Percentiles rank a stretch among this genome's conserved stretches.
Conservation (phyloP, 495 filamentous ascomycete genomes). For the Staphylotrichum tortipilum region DNA sequence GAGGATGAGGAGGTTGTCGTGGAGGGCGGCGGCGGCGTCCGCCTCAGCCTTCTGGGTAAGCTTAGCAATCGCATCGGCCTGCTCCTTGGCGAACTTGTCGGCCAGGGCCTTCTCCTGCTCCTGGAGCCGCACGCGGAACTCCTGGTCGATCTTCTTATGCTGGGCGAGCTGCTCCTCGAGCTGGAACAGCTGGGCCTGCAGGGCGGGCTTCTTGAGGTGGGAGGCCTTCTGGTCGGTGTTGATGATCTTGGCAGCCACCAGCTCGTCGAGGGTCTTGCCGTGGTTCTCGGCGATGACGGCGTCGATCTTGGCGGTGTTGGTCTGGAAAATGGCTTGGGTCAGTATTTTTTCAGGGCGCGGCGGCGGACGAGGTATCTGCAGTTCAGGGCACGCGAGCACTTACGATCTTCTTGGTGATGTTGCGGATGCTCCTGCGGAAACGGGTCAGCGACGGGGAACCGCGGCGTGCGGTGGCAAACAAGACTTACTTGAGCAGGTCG, state of each 20-base stretch:
- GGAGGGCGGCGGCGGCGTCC: conserved; percentile 44
- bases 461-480: not conserved
- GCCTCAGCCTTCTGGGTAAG: conserved; percentile 49
- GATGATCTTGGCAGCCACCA: conserved; percentile 74
- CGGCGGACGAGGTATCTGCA: no score
- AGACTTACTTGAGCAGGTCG: conserved; percentile 74
- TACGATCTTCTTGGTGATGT: conserved; percentile 81
- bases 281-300: conserved; percentile 67
- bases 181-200: conserved; percentile 65
- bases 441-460: conserved; percentile 5
- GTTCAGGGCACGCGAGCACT: conserved; percentile 24
- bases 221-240: conserved; percentile 89
- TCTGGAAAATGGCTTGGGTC: conserved; percentile 40
- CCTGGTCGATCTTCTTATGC: conserved; percentile 73
- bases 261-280: conserved; percentile 69
- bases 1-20: conserved; percentile 52
- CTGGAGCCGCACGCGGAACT: conserved; percentile 62
- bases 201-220: conserved; percentile 76
- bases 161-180: conserved; percentile 75
- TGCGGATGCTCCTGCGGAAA: conserved; percentile 64
- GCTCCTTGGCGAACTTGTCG: conserved; percentile 64
- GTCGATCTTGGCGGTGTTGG: conserved; percentile 70
- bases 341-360: conserved; percentile 2
- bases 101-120: conserved; percentile 60
- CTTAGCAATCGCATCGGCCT: conserved; percentile 49